phyloP scores from a whole-genome alignment of 192 early-diverging fungal species.

The Rhizoclosmatium globosum region DNA sequence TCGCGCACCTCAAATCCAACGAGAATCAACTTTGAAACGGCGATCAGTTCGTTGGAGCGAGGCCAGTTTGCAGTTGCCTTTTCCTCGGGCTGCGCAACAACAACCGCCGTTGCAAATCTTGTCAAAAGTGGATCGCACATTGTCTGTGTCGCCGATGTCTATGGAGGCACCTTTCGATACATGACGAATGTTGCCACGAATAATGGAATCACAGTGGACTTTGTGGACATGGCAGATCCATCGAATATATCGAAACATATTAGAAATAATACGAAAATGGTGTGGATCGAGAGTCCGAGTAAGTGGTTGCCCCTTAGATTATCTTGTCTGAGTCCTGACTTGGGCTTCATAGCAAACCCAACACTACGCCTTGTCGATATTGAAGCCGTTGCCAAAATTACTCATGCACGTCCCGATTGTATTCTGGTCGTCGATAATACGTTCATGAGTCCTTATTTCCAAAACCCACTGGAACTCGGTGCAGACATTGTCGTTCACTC shows the following conservation, averaged over 20 bases:
- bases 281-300: conserved; percentile 89
- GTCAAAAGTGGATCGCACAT: conserved; percentile 85
- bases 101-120: conserved; percentile 87
- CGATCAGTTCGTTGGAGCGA: conserved; percentile 91
- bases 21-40: conserved; percentile 82
- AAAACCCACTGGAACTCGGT: conserved; percentile 88
- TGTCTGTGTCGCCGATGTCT: conserved; percentile 93
- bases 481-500: conserved; percentile 99
- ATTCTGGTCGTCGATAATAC: conserved; percentile 96
- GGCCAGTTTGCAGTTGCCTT: conserved; percentile 84
- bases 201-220: conserved; percentile 84
- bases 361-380: conserved; percentile 95
- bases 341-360: conserved; percentile 87
- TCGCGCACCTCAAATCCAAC: conserved; percentile 98
- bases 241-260: conserved; percentile 72
- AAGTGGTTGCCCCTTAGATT: conserved; percentile 25
- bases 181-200: conserved; percentile 61
- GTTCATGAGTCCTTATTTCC: conserved; percentile 96
- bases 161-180: conserved; percentile 78
- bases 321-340: conserved; percentile 3
- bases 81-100: conserved; percentile 81
- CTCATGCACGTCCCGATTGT: conserved; percentile 78
- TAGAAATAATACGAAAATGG: conserved; percentile 82
- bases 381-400: conserved; percentile 75
- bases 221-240: conserved; percentile 83